Evolutionary conservation across 306 rosid genomes (phyloP), one percentile per base, ranked within the genome.

Genomic region (Trifolium pratense): DNA sequence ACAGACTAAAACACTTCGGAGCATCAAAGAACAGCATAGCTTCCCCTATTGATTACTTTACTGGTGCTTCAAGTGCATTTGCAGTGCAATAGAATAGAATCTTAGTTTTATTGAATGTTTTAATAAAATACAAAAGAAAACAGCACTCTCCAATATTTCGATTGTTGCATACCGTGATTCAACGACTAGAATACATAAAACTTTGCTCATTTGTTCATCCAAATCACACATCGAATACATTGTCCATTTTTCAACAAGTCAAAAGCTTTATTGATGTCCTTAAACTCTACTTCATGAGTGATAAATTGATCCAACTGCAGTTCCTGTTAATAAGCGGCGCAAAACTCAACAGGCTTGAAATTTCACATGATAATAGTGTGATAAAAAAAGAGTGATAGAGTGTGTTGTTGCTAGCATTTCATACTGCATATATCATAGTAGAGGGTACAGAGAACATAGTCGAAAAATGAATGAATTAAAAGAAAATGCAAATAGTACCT

Each of bases 191-290:
- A 69, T 69, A 69, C 62, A 69, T 6, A 39, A 75, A 17, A 77
- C 64, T 62, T 34, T 9, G 14, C 73, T 82, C 73, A 77, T 56
- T 77, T 80, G 62, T 83, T 78, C 93, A 92, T 89, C 93, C 88
- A 89, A 81, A 90, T 86, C 76, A 89, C 90, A 66, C 96, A 90
- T 34, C 93, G 80, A 18, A 90, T 91, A 34, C 91, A 66, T 6
- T 87, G 60, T 56, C 98, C 97, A 75, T 82, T 80, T 46, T 64
- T 61, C 46, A 93, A 84, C 55, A 90, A 81, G 71, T 89, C 85
- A 66, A 93, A 93, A 61, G 98, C 98, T 80, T 81, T 71, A n/a
- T 90, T 93, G 81, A 89, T 93, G 69, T 90, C 92, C 66, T 90
- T 81, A 52, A 93, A 90, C 61, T 37, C 71, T 53, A 86, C 65